Evolutionary conservation across 768 basidiomycete genomes (phyloP), one percentile per base, ranked within the genome.

Genomic region (Serpula lacrymans): DNA sequence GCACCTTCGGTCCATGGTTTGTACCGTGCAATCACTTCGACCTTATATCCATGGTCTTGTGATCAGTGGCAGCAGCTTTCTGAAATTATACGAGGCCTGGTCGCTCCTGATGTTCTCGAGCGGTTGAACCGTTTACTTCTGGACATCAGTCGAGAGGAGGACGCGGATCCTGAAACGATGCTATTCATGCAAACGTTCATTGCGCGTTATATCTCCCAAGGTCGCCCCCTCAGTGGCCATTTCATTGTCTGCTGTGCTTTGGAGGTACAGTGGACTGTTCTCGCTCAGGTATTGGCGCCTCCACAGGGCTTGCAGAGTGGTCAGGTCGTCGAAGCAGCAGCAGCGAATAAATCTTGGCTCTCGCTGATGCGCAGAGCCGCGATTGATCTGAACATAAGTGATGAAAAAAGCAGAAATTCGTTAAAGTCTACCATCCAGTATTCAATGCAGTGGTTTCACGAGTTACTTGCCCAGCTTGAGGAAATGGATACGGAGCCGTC

Each of bases 171-270:
- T 9, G 77, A 80, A 22, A 63, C 64, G 5, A 60, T 82, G 27
- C 67, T 68, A 41, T 85, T 78, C 55, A 70, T 82, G 16, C 79
- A 82, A 50, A 79, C 81, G 2, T 80, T 90, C 51, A 69, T 88
- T 11, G 74, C 80, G 21, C 82, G 84, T 39, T 97, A 88, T 61
- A 76, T 86, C 13, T 69, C 77, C 7, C 75, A 75, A 41, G 86
- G 83, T 7, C 75, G 90, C 5, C 90, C 91, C 10, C 67, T 93
- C 12, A 89, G 82, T 39, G 88, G 90, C 8, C 89, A 90, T 56
- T 92, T 93, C 50, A 74, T 88, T 40, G 80, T 91, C n/a, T 93
- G 90, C 60, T 92, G 90, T 54, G 79, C 88, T 33, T 77, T 88
- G 50, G 88, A 92, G 59, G 82, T 81, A 29, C 77, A 86, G 52